These are phyloP conservation scores for Torulaspora pretoriensis DNA, from an alignment of 1,139 yeast species.

Conservation along the genomic window DNA sequence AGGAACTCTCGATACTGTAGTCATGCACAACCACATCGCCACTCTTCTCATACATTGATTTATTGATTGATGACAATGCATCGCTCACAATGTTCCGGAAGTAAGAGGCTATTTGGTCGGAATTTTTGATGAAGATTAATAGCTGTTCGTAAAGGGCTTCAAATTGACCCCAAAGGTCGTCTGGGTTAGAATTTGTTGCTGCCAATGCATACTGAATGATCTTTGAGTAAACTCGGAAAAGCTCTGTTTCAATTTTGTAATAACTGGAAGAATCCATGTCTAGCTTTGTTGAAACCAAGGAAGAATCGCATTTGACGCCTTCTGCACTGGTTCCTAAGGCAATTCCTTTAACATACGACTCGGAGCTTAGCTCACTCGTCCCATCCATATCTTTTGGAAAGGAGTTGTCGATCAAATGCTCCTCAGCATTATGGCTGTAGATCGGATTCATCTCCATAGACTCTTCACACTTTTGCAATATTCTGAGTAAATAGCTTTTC, in stretches of 20 bases:
- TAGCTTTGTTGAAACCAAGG: conserved; percentile 13
- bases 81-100: conserved; percentile 18
- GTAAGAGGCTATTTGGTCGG: conserved; percentile 18
- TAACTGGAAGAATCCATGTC: conserved; percentile 17
- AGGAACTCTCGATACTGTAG: conserved; percentile 11
- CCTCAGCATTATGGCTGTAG: conserved; percentile 1
- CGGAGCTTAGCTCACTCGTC: not conserved
- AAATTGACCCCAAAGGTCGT: conserved; percentile 15
- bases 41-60: conserved; percentile 10
- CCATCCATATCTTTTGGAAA: not conserved
- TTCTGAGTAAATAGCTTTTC: conserved; percentile 54
- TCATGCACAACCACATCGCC: conserved; percentile 12
- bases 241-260: conserved; percentile 17
- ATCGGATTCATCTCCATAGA: conserved; percentile 1
- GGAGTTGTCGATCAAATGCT: not conserved
- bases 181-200: conserved; percentile 10
- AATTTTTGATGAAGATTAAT: conserved; percentile 17
- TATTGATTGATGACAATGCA: conserved; percentile 18
- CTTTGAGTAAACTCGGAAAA: conserved; percentile 19
- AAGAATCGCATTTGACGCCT: conserved; percentile 3
- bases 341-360: conserved; percentile 13
- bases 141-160: conserved; percentile 19
- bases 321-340: conserved; percentile 8
- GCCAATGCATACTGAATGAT: conserved; percentile 18
- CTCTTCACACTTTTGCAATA: conserved; percentile 4